A percentile compares a stretch with the other conserved stretches of the same genome.
These are phyloP conservation scores for Pestalotiopsis sp. DNA, from an alignment of 2,329 filamentous ascomycete species.

Conservation along the genomic window DNA sequence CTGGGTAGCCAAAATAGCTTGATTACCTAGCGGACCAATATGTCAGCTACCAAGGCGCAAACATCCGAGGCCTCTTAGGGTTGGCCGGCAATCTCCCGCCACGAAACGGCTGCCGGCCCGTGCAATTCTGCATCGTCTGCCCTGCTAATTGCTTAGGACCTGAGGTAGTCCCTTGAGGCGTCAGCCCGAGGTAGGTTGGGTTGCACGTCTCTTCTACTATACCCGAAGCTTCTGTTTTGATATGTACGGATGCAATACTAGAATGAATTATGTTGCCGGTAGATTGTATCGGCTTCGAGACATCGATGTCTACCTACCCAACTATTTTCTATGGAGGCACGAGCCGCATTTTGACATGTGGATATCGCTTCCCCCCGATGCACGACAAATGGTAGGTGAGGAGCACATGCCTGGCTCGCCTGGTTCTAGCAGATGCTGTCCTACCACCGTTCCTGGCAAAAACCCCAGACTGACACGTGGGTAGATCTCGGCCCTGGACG, in stretches of 20 bases:
- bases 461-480: slow-evolving; percentile 9
- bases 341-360: slow-evolving; percentile 2
- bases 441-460: slow-evolving; percentile 4
- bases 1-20: background rate
- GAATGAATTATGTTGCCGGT: background rate
- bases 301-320: background rate
- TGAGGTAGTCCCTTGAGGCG: background rate
- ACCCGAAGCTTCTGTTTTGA: background rate
- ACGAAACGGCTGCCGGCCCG: background rate
- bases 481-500: background rate
- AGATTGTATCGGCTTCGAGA: background rate
- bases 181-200: background rate
- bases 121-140: background rate
- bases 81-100: background rate
- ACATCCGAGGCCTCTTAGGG: background rate
- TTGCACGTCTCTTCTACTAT: background rate
- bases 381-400: background rate
- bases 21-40: background rate
- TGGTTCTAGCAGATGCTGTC: background rate
- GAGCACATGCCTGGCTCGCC: background rate
- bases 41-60: background rate
- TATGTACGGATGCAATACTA: background rate
- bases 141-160: background rate
- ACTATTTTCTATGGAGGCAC: background rate
- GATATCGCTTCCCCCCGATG: background rate